A percentile compares a stretch with the other conserved stretches of the same genome.
phyloP scores from a whole-genome alignment of 2,329 filamentous ascomycete genomes.

The Aspergillus viridinutans region DNA sequence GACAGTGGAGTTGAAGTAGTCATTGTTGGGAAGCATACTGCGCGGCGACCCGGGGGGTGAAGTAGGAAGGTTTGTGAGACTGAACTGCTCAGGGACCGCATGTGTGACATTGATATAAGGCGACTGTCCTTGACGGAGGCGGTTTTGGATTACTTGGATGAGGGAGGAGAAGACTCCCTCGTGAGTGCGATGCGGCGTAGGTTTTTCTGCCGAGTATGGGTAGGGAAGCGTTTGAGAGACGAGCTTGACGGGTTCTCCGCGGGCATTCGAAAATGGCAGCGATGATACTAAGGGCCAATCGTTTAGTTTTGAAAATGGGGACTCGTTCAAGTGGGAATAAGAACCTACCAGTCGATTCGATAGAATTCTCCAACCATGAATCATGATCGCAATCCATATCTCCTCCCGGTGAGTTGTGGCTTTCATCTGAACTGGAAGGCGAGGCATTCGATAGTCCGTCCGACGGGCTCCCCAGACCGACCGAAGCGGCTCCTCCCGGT shows the following conservation, averaged over 20 bases:
- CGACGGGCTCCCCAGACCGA: constrained; percentile 28
- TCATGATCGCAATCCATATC: constrained; percentile 32
- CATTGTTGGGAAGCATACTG: constrained; percentile 46
- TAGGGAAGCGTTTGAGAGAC: constrained; percentile 59
- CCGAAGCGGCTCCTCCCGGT: constrained; percentile 23
- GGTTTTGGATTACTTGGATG: constrained; percentile 53
- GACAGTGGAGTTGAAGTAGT: constrained; percentile 59
- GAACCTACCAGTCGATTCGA: constrained; percentile 34
- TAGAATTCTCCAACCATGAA: constrained; percentile 36
- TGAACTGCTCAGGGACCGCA: constrained; percentile 59
- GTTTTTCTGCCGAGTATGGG: constrained; percentile 39
- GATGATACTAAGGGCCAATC: constrained; percentile 29
- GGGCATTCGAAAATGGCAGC: constrained; percentile 31
- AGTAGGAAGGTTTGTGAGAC: constrained; percentile 56
- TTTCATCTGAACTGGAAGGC: constrained; percentile 30
- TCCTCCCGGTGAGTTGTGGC: constrained; percentile 23
- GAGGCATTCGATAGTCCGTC: constrained; percentile 26
- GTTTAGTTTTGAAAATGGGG: not conserved
- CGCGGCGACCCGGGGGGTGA: constrained; percentile 60
- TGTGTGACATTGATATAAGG: constrained; percentile 63
- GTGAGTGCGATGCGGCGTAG: constrained; percentile 24
- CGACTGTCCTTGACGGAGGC: constrained; percentile 47
- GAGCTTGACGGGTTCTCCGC: constrained; percentile 49
- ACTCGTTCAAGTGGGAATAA: not conserved
- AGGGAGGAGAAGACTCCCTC: constrained; percentile 50